phyloP scores from a whole-genome alignment of 2,329 filamentous ascomycete genomes.

The Tolypocladium guangdongense region DNA sequence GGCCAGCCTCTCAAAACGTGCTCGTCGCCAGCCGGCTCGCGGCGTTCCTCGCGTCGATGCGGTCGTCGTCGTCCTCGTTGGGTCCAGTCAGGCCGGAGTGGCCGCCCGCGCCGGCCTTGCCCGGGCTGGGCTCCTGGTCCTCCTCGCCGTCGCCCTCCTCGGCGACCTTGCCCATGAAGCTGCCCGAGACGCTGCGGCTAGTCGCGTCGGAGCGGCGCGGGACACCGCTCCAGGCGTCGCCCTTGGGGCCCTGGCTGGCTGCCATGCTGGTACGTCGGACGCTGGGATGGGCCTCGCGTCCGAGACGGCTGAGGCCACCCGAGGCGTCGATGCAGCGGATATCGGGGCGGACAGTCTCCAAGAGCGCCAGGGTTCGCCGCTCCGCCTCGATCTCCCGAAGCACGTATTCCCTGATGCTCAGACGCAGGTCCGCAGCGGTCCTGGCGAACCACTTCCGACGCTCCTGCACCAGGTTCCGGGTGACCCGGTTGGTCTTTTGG shows the following conservation, averaged over 20 bases:
- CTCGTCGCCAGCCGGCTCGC: slow-evolving; percentile 88
- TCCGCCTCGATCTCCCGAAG: slow-evolving; percentile 93
- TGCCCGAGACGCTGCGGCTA: slow-evolving; percentile 65
- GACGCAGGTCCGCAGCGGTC: slow-evolving; percentile 72
- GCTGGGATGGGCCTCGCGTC: slow-evolving; percentile 75
- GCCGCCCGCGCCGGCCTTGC: slow-evolving; percentile 25
- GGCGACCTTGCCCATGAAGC: slow-evolving; percentile 51
- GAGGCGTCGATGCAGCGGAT: slow-evolving; percentile 86
- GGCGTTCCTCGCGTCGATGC: slow-evolving; percentile 90
- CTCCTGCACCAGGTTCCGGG: slow-evolving; percentile 77
- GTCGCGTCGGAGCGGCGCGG: slow-evolving; percentile 72
- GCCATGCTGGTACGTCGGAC: slow-evolving; percentile 65
- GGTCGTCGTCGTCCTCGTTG: slow-evolving; percentile 80
- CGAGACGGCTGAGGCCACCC: slow-evolving; percentile 80
- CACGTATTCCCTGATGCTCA: slow-evolving; percentile 83
- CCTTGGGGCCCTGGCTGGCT: slow-evolving; percentile 87
- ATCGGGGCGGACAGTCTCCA: slow-evolving; percentile 90
- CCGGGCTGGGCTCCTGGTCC: slow-evolving; percentile 21
- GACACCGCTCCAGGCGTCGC: slow-evolving; percentile 96
- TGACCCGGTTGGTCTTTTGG: slow-evolving; percentile 81
- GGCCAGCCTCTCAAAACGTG: slow-evolving; percentile 54
- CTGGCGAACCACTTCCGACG: slow-evolving; percentile 84
- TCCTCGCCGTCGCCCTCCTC: slow-evolving; percentile 48
- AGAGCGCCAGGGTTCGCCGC: slow-evolving; percentile 75
- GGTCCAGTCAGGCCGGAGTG: slow-evolving; percentile 34